Conservation (phyloP, 495 filamentous ascomycete genomes). For the Podospora sp. region DNA sequence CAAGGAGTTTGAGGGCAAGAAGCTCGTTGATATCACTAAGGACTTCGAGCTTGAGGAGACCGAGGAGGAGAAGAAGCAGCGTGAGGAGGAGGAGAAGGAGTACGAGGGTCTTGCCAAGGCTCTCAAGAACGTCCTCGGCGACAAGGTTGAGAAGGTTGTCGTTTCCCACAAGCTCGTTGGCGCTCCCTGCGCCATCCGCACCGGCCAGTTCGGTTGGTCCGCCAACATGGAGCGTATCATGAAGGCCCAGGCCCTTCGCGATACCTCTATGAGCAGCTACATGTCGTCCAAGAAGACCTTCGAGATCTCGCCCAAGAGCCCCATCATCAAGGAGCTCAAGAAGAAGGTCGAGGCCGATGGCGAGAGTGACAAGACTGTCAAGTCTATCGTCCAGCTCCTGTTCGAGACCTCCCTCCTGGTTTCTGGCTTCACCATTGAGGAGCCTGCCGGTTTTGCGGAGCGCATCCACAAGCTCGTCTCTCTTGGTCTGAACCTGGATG, state of each 20-base stretch:
- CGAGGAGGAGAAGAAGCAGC: slow-evolving; percentile 97
- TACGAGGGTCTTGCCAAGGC: slow-evolving; percentile 90
- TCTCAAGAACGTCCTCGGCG: slow-evolving; percentile 97
- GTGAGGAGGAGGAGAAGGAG: slow-evolving; percentile 97
- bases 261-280: slow-evolving; percentile 99
- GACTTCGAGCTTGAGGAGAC: slow-evolving; percentile 99
- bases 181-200: slow-evolving; percentile 97
- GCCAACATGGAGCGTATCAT: slow-evolving; percentile 99
- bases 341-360: slow-evolving; percentile 97
- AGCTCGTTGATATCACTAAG: slow-evolving; percentile 99
- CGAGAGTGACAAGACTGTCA: slow-evolving; percentile 96
- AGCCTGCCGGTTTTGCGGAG: slow-evolving; percentile 95
- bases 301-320: slow-evolving; percentile 97
- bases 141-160: slow-evolving; percentile 99
- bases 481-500: slow-evolving; percentile 93
- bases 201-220: slow-evolving; percentile 99
- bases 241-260: slow-evolving; percentile 99
- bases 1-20: slow-evolving; percentile 99
- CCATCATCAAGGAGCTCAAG: slow-evolving; percentile 98
- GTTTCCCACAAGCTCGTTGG: slow-evolving; percentile 97
- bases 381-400: slow-evolving; percentile 95
- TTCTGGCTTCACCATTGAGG: slow-evolving; percentile 98
- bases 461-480: slow-evolving; percentile 99
- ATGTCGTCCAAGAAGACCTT: slow-evolving; percentile 99
- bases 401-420: slow-evolving; percentile 98